phyloP scores from a whole-genome alignment of 768 basidiomycete genomes.

The Boletus pseudo-olivaceus region DNA sequence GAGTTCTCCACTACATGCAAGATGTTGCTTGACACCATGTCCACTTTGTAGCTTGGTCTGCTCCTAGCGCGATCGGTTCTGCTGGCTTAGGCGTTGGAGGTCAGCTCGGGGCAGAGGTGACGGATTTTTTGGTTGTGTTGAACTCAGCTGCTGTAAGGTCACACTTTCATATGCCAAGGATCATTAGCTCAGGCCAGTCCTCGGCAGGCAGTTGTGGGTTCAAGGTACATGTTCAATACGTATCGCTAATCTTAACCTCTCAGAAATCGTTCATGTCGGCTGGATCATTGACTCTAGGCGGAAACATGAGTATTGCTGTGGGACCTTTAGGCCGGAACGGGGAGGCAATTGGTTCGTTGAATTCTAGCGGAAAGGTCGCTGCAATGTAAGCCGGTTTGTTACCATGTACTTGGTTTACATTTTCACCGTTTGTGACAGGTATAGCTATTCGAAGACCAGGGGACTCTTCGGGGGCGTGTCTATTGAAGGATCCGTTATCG shows the following conservation, averaged over 20 bases:
- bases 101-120: constrained; percentile 81
- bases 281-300: constrained; percentile 86
- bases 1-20: constrained; percentile 31
- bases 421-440: constrained; percentile 43
- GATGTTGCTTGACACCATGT: neutral
- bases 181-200: constrained; percentile 2
- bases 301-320: constrained; percentile 84
- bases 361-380: constrained; percentile 80
- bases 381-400: constrained; percentile 62
- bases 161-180: neutral
- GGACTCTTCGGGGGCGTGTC: constrained; percentile 94
- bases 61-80: constrained; percentile 92
- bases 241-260: constrained; percentile 16
- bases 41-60: constrained; percentile 85
- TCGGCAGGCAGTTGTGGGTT: constrained; percentile 59
- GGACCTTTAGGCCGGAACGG: constrained; percentile 93
- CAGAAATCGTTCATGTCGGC: constrained; percentile 91
- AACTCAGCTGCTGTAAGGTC: constrained; percentile 71
- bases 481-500: constrained; percentile 83
- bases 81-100: constrained; percentile 88
- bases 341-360: constrained; percentile 83
- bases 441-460: constrained; percentile 87
- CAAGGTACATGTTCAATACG: neutral
- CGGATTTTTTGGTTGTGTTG: constrained; percentile 86
- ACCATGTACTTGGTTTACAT: neutral